Evolutionary conservation across 345 rosid species (phyloP).

Genomic region (Streptanthus diversifolius): DNA sequence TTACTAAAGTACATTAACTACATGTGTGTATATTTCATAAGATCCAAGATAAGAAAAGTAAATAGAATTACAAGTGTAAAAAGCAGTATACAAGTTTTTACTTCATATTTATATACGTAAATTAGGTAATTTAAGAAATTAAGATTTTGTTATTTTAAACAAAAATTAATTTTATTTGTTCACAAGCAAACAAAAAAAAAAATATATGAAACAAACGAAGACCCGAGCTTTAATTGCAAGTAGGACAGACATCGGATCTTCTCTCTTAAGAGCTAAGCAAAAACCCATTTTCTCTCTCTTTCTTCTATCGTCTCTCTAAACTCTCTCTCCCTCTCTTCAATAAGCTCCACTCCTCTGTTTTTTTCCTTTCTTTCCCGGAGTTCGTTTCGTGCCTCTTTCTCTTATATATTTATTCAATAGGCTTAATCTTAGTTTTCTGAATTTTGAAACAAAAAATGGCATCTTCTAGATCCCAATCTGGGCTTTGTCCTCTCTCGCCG

Average conservation of each 20-base stretch:
- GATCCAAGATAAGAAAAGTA: neutral
- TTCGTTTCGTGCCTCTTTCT: slow-evolving; percentile 31
- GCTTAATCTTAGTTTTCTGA: neutral
- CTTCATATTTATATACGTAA: neutral
- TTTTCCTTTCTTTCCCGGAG: neutral
- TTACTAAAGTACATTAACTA: no score
- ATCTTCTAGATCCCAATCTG: slow-evolving; percentile 52
- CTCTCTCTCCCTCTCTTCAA: neutral
- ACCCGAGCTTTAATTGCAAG: slow-evolving; percentile 59
- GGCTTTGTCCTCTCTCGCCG: slow-evolving; percentile 29
- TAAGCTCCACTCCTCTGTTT: slow-evolving; percentile 27
- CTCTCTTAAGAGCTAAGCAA: slow-evolving; percentile 49
- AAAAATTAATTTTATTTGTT: no score
- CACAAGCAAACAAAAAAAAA: neutral
- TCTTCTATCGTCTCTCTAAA: slow-evolving; percentile 6
- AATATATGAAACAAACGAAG: slow-evolving; percentile 3
- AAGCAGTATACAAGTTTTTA: neutral
- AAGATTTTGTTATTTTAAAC: neutral
- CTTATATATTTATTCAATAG: slow-evolving; percentile 2
- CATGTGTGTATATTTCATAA: neutral
- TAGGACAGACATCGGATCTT: slow-evolving; percentile 38
- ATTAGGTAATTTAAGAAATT: neutral
- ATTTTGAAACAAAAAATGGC: slow-evolving; percentile 26
- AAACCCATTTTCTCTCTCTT: neutral
- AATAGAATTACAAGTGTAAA: neutral